Conservation (phyloP, 2,329 filamentous ascomycete genomes). For the Neofusicoccum cordaticola region DNA sequence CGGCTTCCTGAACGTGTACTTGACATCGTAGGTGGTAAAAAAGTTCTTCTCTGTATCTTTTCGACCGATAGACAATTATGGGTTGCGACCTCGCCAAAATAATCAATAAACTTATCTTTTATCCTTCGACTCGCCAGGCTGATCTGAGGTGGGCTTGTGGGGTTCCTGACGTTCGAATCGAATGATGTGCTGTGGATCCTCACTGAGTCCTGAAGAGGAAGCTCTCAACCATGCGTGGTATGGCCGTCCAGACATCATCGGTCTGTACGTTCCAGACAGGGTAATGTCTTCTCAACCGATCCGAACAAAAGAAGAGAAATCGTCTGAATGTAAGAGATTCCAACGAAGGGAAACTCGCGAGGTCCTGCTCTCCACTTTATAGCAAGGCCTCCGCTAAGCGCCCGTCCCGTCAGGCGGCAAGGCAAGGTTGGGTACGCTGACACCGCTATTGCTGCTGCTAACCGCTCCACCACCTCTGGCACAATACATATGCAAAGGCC, state of each 20-base stretch:
- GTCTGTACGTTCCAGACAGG: no score
- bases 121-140: neutral
- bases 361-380: neutral
- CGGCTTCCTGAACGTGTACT: slow-evolving; percentile 90
- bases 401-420: neutral
- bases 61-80: neutral
- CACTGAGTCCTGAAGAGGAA: no score
- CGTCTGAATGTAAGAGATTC: no score
- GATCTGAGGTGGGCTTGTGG: neutral
- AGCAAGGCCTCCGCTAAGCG: neutral
- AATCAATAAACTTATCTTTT: neutral
- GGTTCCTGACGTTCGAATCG: no score
- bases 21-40: slow-evolving; percentile 35
- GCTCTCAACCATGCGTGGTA: no score
- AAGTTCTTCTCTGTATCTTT: neutral
- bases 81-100: neutral
- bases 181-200: no score
- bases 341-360: neutral
- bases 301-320: no score
- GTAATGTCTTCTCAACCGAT: no score
- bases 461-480: neutral
- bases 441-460: neutral
- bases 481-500: neutral
- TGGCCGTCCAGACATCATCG: no score
- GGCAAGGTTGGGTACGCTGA: neutral